Evolutionary conservation across 2,329 filamentous ascomycete species (phyloP).

Genomic region (Stagonosporopsis vannaccii): DNA sequence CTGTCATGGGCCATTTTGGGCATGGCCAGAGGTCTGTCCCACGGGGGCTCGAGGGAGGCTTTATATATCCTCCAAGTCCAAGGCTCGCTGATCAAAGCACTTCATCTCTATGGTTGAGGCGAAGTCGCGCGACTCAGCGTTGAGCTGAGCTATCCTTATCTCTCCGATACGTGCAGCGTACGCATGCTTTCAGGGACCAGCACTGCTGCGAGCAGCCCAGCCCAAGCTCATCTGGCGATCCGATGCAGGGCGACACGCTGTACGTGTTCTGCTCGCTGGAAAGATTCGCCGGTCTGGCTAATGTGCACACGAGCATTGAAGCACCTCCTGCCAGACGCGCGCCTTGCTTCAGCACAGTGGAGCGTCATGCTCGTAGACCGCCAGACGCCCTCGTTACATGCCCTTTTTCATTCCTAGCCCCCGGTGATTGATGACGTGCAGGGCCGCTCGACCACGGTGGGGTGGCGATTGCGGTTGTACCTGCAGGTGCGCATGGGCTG

Average conservation of each 20-base stretch:
- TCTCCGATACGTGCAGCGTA: slow-evolving; percentile 11
- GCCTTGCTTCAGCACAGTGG: slow-evolving; percentile 9
- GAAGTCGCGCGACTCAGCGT: slow-evolving; percentile 9
- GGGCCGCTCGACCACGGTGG: slow-evolving; percentile 21
- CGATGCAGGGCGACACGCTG: slow-evolving; percentile 7
- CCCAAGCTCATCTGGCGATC: neutral
- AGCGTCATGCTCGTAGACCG: neutral
- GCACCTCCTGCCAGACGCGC: neutral
- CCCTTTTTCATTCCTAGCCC: slow-evolving; percentile 11
- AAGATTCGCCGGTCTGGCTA: neutral
- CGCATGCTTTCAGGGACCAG: slow-evolving; percentile 11
- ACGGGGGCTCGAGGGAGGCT: slow-evolving; percentile 36
- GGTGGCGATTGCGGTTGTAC: slow-evolving; percentile 37
- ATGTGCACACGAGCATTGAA: neutral
- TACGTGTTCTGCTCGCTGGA: slow-evolving; percentile 2
- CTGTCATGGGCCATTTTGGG: slow-evolving; percentile 34
- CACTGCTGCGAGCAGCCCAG: neutral
- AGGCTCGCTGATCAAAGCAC: slow-evolving; percentile 34
- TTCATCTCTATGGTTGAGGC: slow-evolving; percentile 21
- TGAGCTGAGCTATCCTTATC: slow-evolving; percentile 23
- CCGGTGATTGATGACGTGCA: slow-evolving; percentile 27
- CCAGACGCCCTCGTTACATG: slow-evolving; percentile 13
- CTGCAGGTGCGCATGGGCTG: slow-evolving; percentile 40
- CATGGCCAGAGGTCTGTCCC: slow-evolving; percentile 30
- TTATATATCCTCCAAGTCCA: slow-evolving; percentile 34